phyloP scores from a whole-genome alignment of 345 rosid species.

The Eucalyptus victrix region DNA sequence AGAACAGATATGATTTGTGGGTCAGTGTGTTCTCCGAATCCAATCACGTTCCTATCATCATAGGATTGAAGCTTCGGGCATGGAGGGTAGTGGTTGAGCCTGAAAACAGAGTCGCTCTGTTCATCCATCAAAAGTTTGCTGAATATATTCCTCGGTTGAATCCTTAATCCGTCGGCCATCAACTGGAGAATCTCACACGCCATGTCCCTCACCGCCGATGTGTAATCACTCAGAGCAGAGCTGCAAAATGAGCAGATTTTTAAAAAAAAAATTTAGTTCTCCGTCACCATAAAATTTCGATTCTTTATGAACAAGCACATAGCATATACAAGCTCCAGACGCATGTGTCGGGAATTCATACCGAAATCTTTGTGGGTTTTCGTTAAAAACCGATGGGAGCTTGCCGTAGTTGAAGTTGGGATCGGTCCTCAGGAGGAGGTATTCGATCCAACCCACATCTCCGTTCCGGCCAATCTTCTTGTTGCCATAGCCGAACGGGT shows the following conservation, averaged over 20 bases:
- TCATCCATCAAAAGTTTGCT: constrained; percentile 60
- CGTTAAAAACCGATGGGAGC: not conserved
- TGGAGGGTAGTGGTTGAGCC: constrained; percentile 77
- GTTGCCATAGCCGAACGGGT: constrained; percentile 39
- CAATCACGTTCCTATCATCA: constrained; percentile 17
- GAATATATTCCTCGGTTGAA: constrained; percentile 41
- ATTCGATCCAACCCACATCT: constrained; percentile 48
- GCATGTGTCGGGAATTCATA: not conserved
- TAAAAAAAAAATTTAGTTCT: not conserved
- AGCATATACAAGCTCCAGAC: not conserved
- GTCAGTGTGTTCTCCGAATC: constrained; percentile 92
- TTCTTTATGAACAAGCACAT: not conserved
- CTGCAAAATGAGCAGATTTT: constrained; percentile 9
- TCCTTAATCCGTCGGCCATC: constrained; percentile 64
- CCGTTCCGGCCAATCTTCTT: constrained; percentile 38
- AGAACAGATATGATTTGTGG: constrained; percentile 80
- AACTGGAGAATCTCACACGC: constrained; percentile 55
- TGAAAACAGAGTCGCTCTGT: constrained; percentile 54
- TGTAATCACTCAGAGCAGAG: constrained; percentile 45
- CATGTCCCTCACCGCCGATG: constrained; percentile 45
- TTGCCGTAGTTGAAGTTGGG: not conserved
- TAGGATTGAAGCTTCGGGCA: constrained; percentile 15
- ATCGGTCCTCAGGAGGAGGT: constrained; percentile 22
- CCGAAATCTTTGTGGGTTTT: constrained; percentile 14
- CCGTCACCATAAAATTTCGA: not conserved